These are phyloP conservation scores for Yamadazyma sp. DNA, from an alignment of 1,139 yeast genomes.

Conservation along the genomic window DNA sequence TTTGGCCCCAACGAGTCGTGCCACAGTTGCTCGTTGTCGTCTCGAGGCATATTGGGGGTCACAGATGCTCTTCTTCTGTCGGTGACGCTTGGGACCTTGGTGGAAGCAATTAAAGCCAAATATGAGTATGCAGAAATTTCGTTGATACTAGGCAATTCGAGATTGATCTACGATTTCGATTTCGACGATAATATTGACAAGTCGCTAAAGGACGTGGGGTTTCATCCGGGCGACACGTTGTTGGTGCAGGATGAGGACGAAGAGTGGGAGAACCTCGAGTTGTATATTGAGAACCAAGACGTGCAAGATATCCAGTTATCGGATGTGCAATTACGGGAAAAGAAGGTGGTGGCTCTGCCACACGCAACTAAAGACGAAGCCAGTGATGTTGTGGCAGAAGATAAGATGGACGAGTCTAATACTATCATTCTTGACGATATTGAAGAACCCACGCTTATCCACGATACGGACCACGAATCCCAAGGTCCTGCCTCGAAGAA, in stretches of 20 bases:
- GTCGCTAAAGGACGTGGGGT: conserved; percentile 53
- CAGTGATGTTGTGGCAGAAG: conserved; percentile 13
- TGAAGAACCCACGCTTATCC: conserved; percentile 7
- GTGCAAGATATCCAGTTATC: conserved; percentile 21
- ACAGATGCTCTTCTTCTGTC: conserved; percentile 15
- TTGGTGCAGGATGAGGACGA: conserved; percentile 80
- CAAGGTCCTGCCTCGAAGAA: conserved; percentile 21
- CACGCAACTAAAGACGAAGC: conserved; percentile 15
- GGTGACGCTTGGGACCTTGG: conserved; percentile 38
- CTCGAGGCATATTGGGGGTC: conserved; percentile 43
- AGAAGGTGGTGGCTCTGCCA: no score
- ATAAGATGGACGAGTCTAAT: conserved; percentile 7
- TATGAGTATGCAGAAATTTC: conserved; percentile 67
- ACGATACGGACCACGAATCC: conserved; percentile 1
- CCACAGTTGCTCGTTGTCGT: conserved; percentile 65
- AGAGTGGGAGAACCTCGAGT: conserved; percentile 64
- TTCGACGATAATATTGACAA: conserved; percentile 73
- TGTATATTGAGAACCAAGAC: conserved; percentile 45
- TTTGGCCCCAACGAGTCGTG: conserved; percentile 67
- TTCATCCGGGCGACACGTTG: conserved; percentile 58
- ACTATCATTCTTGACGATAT: conserved; percentile 11
- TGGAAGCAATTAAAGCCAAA: conserved; percentile 42
- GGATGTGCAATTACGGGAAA: conserved; percentile 23
- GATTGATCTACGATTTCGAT: conserved; percentile 79
- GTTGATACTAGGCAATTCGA: conserved; percentile 57